Evolutionary conservation across 805 yeast species (phyloP).

Genomic region (Candida pseudoglaebosa): DNA sequence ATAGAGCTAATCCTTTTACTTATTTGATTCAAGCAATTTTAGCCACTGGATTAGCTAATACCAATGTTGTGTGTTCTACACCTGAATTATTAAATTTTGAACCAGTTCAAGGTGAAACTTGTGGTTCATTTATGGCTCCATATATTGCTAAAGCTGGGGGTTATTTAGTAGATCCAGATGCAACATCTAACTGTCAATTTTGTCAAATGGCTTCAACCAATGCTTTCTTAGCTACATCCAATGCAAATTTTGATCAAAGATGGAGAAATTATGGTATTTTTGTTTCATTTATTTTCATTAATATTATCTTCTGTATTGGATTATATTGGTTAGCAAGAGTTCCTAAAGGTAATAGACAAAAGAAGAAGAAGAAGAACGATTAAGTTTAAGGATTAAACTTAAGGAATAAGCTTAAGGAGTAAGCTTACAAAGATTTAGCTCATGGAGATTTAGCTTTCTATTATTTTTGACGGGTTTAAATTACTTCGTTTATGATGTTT

Average conservation of each 20-base stretch:
- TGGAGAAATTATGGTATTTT: slow-evolving; percentile 67
- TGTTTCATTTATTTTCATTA: slow-evolving; percentile 30
- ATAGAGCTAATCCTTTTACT: slow-evolving; percentile 67
- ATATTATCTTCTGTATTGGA: slow-evolving; percentile 27
- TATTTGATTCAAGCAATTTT: slow-evolving; percentile 58
- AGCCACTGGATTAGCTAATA: slow-evolving; percentile 24
- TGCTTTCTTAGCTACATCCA: slow-evolving; percentile 47
- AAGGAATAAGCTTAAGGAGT: too few species aligned
- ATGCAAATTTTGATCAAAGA: slow-evolving; percentile 46
- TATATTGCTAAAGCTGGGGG: slow-evolving; percentile 45
- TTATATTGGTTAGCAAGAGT: slow-evolving; percentile 68
- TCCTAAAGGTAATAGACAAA: slow-evolving; percentile 54
- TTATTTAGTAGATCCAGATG: slow-evolving; percentile 35
- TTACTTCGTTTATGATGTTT: too few species aligned
- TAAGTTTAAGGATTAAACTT: too few species aligned
- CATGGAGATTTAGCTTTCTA: too few species aligned
- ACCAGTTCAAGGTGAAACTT: slow-evolving; percentile 21
- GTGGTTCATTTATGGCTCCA: slow-evolving; percentile 19
- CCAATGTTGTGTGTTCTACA: slow-evolving; percentile 33
- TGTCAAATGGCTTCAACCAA: slow-evolving; percentile 60
- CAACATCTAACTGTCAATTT: slow-evolving; percentile 54
- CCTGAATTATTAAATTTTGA: slow-evolving; percentile 18
- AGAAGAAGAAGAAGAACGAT: slow-evolving; percentile 26
- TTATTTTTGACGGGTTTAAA: too few species aligned
- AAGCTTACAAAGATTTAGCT: too few species aligned